Evolutionary conservation across 805 yeast species (phyloP), one percentile per base, ranked within the genome.

Genomic region (Pichia manshurica): DNA sequence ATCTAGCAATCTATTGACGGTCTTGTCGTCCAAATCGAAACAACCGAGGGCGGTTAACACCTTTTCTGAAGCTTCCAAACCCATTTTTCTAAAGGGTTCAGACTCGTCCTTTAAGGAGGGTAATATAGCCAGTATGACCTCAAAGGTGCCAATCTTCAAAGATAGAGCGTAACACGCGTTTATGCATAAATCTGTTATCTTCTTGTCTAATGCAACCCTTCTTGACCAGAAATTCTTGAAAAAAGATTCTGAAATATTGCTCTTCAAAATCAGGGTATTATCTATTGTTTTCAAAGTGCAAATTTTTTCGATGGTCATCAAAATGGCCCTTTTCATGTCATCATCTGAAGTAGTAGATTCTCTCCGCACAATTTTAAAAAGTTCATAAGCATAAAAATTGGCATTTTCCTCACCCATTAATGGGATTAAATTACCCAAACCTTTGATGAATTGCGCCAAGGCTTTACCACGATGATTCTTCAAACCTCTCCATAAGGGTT

Each of bases 281-380:
- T 81, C 73, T 13, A 87, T 71, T 12, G 79, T 78, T 12, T 77
- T 81, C 1, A 85, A 71, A 1, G 77, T 64, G 13, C 87, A 79
- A 55, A 93, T 78, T 50, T 77, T 81, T 46, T 76, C 82, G 28
- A 90, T 67, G 7, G 87, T 86, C 28, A 73, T 68, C 49, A 93
- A 63, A 3, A 90, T 84, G 0, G 89, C 76, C 50, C 76, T 76
- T 56, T 79, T 80, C 91, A 90, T 85, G 42, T 89, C 96, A 51
- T 86, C 95, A 59, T 88, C 96, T 0, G 93, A 89, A 0, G 95
- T 78, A 32, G 69, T 63, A 56, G 88, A 86, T 63, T 90, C 95
- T 46, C 93, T 70, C 3, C 78, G 57, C 5, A 89, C 68, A 23
- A 88, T 74, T 17, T 68, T 68, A 72, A 89, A 76, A 2, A 89